Base-by-base conservation (phyloP, 2,329 filamentous ascomycete genomes). In the Aspergillus udagawae region DNA sequence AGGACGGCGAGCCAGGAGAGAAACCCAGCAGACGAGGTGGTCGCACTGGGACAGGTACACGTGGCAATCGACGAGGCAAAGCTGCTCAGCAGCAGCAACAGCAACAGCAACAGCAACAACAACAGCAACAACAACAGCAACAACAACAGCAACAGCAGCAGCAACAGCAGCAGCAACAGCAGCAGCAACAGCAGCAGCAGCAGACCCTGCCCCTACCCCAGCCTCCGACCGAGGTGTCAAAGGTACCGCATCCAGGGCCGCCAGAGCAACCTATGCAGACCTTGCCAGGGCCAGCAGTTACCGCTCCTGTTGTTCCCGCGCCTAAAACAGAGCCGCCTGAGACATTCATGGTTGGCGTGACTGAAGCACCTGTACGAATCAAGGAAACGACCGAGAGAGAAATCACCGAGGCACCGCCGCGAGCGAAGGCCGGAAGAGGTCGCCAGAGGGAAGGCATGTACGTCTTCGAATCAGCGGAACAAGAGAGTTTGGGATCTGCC, bases 21-120 rank as follows among this genome's bases (percentile, higher is more conserved):
- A 76, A 73, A 59, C 65, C 72, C 10, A 55, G 65, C 52, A 66
- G 73, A 60, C 71, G 75, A 47, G 69, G 71, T 44, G 71, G 67
- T 41, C 67, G 74, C 42, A 60, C 61, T 41, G 71, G 70, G 44
- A 58, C 68, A 20, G 70, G 71, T 25, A 55, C 67, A 25, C 71
- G 73, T 47, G 72, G 67, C 58, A 73, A 70, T 51, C 69, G 70
- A 56, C 69, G 71, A 49, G 70, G 63, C 28, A 75, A 68, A 60
- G 66, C 67, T 23, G 63, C 67, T 48, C 63, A 64, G 41, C 60
- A 60, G 1, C 63, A 60, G 10, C 61, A 59, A 8, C 61, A 60
- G 3, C 63, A 58, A 9, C 61, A 63, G 10, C 56, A 52, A 25
- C 60, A 56, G 21, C 44, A 41, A 10, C 52, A 55, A 10, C 44